Evolutionary conservation across 805 yeast species (phyloP), one percentile per base, ranked within the genome.

Genomic region (Sugiyamaella qingdaonensis): DNA sequence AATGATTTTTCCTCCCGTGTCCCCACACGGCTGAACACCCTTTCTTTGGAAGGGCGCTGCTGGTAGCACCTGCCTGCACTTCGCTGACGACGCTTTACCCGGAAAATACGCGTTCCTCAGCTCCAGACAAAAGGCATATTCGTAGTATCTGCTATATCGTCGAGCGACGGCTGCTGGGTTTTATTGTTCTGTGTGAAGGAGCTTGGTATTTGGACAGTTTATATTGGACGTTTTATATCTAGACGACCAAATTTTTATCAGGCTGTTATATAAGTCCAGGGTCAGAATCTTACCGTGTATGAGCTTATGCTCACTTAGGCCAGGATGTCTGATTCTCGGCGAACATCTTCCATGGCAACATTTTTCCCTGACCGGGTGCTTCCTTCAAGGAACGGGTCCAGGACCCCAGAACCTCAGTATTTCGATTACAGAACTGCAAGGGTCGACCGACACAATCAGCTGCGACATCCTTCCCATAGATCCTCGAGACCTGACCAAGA

Each of bases 271-370:
- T 13, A 39, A 24, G 44, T 24, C 44, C 21, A 16, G 24, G 21
- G 44, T n/a, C 29, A 7, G 7, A 24, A 24, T 24, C 29, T 24
- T 24, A 24, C 29, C 3, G 29, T 24, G 29, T 24, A 24, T 24
- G 29, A 24, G 34, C 32, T 27, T 27, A 13, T 43, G 47, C 18
- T 13, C 43, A 11, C 43, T 14, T 32, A 24, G 31, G 33, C 37
- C 24, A 33, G 44, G 46, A 46, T 46, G 37, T 16, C 29, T 42
- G 51, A 35, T 18, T 39, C 39, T 35, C 27, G 50, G 29, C 36
- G 46, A n/a, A 35, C 47, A 41, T 48, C 55, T 10, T 52, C 55
- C 14, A 39, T 52, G 55, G 55, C 55, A 2, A 47, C 51, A n/a
- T 52, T 48, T 24, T 52, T 52, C 45, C 55, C 55, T 13, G 55